Percentiles rank a stretch among this genome's conserved stretches.
These are phyloP conservation scores for Phlegmacium glaucopus DNA, from an alignment of 768 basidiomycete species.

Conservation along the genomic window DNA sequence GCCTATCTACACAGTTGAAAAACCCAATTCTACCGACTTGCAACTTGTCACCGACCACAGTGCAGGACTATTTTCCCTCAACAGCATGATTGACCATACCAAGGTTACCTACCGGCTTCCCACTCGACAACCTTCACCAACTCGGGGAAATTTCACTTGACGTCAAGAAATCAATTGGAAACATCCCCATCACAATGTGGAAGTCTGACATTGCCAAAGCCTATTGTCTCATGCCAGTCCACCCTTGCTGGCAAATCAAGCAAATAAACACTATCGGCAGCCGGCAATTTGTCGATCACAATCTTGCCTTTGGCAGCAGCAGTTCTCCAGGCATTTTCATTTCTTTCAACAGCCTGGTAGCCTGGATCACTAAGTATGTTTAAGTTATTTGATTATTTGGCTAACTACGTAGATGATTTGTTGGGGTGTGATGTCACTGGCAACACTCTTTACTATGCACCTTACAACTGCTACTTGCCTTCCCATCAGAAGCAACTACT, in stretches of 20 bases:
- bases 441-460: neutral
- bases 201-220: slow-evolving; percentile 38
- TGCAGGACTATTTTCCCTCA: slow-evolving; percentile 21
- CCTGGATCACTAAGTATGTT: slow-evolving; percentile 30
- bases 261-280: slow-evolving; percentile 28
- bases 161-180: neutral
- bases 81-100: slow-evolving; percentile 16
- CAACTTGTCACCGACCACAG: slow-evolving; percentile 31
- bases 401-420: neutral
- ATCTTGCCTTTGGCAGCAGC: slow-evolving; percentile 21
- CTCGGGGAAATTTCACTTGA: slow-evolving; percentile 14
- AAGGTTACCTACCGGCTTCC: slow-evolving; percentile 13
- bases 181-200: slow-evolving; percentile 7
- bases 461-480: neutral
- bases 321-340: slow-evolving; percentile 22
- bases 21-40: slow-evolving; percentile 21
- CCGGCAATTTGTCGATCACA: slow-evolving; percentile 15
- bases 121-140: slow-evolving; percentile 20
- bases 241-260: slow-evolving; percentile 39
- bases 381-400: neutral
- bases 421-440: neutral
- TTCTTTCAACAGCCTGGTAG: slow-evolving; percentile 26
- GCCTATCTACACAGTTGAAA: slow-evolving; percentile 15
- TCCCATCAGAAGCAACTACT: neutral
- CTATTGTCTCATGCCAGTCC: slow-evolving; percentile 31